Conservation (phyloP, 768 basidiomycete species). For the Tulasnella sp. region DNA sequence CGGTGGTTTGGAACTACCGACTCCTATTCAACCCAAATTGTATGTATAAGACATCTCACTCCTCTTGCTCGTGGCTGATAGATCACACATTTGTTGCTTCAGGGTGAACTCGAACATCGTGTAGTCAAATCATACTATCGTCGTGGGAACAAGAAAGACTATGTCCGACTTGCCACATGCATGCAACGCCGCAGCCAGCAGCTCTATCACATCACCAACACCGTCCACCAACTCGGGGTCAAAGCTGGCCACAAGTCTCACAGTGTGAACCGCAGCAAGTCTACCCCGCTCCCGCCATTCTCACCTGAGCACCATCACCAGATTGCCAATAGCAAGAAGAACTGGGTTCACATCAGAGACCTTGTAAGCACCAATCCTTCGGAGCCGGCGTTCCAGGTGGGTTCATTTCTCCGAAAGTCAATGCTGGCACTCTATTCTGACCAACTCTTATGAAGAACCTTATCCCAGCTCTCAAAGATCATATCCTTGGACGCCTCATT, state of each 20-base stretch:
- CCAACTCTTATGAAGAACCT: not conserved
- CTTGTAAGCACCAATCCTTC: not conserved
- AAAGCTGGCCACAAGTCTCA: not conserved
- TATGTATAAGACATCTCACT: slow-evolving; percentile 4
- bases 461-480: not conserved
- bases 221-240: not conserved
- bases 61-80: not conserved
- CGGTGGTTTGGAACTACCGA: slow-evolving; percentile 3
- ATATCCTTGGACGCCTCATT: not conserved
- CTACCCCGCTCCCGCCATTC: not conserved
- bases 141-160: not conserved
- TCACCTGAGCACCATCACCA: not conserved
- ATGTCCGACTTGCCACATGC: not conserved
- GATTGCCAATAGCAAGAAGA: not conserved
- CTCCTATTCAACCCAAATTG: slow-evolving; percentile 4
- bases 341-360: not conserved
- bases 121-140: not conserved
- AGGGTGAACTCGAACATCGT: slow-evolving; percentile 11
- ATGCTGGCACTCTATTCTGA: not conserved
- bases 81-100: not conserved
- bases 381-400: not conserved
- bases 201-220: not conserved
- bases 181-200: not conserved
- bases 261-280: not conserved
- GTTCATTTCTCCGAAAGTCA: not conserved